These are phyloP conservation scores for Lactarius vividus DNA, from an alignment of 768 basidiomycete species.

Conservation along the genomic window DNA sequence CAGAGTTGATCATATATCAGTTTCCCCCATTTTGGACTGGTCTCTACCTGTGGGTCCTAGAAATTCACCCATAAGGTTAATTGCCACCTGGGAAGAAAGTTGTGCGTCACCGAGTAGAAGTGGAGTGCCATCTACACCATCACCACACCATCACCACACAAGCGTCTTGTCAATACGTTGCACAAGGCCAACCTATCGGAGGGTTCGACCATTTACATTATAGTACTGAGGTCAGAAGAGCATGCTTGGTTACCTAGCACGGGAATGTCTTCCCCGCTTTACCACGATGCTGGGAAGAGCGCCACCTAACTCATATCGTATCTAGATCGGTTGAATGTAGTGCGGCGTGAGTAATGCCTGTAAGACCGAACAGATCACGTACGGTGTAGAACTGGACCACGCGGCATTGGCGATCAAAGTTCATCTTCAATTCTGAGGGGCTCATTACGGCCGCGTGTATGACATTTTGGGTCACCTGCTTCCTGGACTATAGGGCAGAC, in stretches of 20 bases:
- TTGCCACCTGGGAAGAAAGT: not conserved
- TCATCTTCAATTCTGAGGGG: not conserved
- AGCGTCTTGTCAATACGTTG: not conserved
- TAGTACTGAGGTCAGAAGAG: not conserved
- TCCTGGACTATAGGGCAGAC: not conserved
- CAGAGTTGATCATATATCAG: too few relatives aligned
- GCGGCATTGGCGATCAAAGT: not conserved
- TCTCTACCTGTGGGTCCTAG: too few relatives aligned
- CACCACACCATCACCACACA: not conserved
- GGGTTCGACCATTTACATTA: not conserved
- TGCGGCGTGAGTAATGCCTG: not conserved
- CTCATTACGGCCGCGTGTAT: not conserved
- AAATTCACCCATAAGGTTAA: too few relatives aligned
- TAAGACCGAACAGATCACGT: not conserved
- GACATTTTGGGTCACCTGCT: not conserved
- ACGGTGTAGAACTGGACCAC: not conserved
- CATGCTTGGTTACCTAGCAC: not conserved
- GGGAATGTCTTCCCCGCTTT: not conserved
- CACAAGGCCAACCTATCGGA: not conserved
- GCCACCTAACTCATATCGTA: not conserved
- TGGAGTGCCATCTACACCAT: not conserved
- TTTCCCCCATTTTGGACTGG: too few relatives aligned
- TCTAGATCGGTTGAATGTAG: not conserved
- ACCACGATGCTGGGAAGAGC: not conserved
- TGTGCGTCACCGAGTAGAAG: not conserved